These are phyloP conservation scores for Lecanicillium sp. DNA, from an alignment of 2,329 filamentous ascomycete genomes.

Conservation along the genomic window DNA sequence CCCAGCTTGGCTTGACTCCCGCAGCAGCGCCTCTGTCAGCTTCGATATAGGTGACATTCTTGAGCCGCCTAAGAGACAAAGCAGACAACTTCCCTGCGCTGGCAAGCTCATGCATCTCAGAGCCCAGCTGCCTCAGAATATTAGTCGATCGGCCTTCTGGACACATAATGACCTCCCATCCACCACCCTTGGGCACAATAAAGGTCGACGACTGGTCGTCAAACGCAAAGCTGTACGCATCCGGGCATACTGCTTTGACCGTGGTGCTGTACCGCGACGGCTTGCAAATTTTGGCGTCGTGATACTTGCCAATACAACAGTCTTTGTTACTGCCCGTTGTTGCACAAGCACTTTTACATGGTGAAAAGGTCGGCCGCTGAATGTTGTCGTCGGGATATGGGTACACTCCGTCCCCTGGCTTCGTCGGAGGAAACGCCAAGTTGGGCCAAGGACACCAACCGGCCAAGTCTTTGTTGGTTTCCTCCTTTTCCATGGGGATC, in stretches of 20 bases:
- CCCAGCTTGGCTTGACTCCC: not conserved
- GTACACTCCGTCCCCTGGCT: constrained; percentile 69
- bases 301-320: constrained; percentile 67
- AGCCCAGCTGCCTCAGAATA: constrained; percentile 44
- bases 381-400: constrained; percentile 74
- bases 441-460: constrained; percentile 78
- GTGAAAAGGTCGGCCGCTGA: constrained; percentile 63
- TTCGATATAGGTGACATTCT: constrained; percentile 26
- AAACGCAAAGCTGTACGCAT: constrained; percentile 74
- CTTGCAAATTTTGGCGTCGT: constrained; percentile 54
- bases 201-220: constrained; percentile 53
- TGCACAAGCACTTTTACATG: constrained; percentile 70
- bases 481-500: constrained; percentile 55
- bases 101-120: constrained; percentile 41
- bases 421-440: constrained; percentile 58
- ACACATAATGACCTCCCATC: constrained; percentile 74
- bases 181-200: constrained; percentile 58
- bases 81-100: constrained; percentile 30
- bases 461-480: constrained; percentile 49
- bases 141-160: constrained; percentile 54
- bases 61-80: constrained; percentile 21
- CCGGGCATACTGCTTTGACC: constrained; percentile 71
- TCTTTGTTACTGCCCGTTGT: constrained; percentile 59
- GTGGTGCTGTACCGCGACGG: constrained; percentile 60
- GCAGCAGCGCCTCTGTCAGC: constrained; percentile 12